These are phyloP conservation scores for Ramicandelaber brevisporus DNA, from an alignment of 192 early-diverging fungal species.

Conservation along the genomic window DNA sequence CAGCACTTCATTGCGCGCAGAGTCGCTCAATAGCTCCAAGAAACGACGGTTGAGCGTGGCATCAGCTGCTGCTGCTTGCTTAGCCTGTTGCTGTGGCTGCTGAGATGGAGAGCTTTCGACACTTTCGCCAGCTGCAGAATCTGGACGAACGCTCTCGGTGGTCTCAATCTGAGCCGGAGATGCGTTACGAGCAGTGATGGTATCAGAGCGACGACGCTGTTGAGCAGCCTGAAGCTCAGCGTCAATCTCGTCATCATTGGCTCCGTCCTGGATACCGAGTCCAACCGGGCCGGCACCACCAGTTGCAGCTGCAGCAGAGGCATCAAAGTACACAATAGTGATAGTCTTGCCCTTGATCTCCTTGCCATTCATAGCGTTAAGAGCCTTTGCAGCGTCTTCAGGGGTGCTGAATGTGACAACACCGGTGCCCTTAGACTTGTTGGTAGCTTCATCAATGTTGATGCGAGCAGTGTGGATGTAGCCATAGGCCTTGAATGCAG, in stretches of 20 bases:
- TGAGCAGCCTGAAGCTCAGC: no score
- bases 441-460: constrained; percentile 14
- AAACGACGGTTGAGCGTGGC: no score
- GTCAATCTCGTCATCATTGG: no score
- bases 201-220: no score
- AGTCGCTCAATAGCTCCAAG: constrained; percentile 9
- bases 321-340: constrained; percentile 5
- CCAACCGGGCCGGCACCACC: neutral
- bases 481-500: constrained; percentile 21
- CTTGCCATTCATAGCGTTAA: constrained; percentile 14
- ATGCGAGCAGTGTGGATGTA: constrained; percentile 20
- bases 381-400: constrained; percentile 11
- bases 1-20: constrained; percentile 14
- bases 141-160: no score
- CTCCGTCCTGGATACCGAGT: no score
- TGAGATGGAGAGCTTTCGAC: no score
- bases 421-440: constrained; percentile 16
- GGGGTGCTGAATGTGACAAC: constrained; percentile 20
- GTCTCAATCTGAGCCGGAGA: no score
- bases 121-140: no score
- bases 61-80: no score
- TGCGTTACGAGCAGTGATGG: no score
- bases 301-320: neutral
- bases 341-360: constrained; percentile 21
- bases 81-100: no score